Evolutionary conservation across 495 filamentous ascomycete genomes (phyloP).

Genomic region (Emericellopsis terricola): DNA sequence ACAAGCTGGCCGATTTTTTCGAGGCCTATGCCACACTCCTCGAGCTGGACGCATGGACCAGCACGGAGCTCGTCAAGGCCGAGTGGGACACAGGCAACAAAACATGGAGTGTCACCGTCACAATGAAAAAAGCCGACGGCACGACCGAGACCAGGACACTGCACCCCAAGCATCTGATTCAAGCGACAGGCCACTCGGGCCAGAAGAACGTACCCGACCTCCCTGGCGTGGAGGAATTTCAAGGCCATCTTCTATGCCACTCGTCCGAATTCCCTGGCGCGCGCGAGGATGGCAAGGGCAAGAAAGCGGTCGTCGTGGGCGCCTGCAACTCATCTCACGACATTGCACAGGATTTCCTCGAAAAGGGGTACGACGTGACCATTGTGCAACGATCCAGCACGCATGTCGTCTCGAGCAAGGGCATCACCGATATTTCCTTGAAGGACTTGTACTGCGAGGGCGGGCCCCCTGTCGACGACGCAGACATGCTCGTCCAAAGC

Average conservation of each 20-base stretch:
- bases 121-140: constrained; percentile 28
- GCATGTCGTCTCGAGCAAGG: constrained; percentile 41
- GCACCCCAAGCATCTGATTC: constrained; percentile 48
- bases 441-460: constrained; percentile 44
- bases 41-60: constrained; percentile 66
- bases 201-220: constrained; percentile 47
- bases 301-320: constrained; percentile 59
- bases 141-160: constrained; percentile 34
- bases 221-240: constrained; percentile 42
- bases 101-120: constrained; percentile 42
- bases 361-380: constrained; percentile 71
- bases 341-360: constrained; percentile 67
- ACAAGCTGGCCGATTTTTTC: constrained; percentile 67
- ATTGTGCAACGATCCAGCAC: constrained; percentile 67
- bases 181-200: constrained; percentile 57
- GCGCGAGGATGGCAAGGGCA: constrained; percentile 26
- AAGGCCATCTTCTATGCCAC: constrained; percentile 43
- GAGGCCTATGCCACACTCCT: constrained; percentile 51
- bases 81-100: constrained; percentile 34
- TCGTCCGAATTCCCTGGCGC: constrained; percentile 51
- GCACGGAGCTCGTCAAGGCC: constrained; percentile 29
- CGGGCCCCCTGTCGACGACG: constrained; percentile 40
- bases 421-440: constrained; percentile 27
- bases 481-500: constrained; percentile 38
- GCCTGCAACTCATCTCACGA: constrained; percentile 71